Conservation (phyloP, 305 asterid genomes). For the Fraxinus floribunda region DNA sequence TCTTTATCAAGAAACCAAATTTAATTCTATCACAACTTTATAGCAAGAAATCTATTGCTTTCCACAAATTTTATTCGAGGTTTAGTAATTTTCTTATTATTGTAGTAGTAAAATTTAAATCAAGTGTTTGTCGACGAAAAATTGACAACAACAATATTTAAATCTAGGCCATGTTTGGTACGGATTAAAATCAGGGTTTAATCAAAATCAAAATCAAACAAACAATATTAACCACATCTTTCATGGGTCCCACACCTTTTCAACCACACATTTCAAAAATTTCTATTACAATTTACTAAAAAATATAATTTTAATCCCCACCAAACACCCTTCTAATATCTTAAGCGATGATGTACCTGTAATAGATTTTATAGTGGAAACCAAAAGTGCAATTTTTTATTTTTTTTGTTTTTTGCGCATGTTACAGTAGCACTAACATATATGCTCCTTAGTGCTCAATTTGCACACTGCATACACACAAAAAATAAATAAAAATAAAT, state of each 20-base stretch:
- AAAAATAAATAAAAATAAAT: too few species aligned
- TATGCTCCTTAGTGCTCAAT: conserved; percentile 19
- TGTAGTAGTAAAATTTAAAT: neutral
- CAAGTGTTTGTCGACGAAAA: neutral
- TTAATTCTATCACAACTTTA: neutral
- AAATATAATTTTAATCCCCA: too few species aligned
- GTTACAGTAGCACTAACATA: conserved; percentile 39
- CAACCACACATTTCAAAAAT: too few species aligned
- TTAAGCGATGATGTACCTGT: too few species aligned
- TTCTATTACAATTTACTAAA: too few species aligned
- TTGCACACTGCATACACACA: neutral
- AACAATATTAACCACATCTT: too few species aligned
- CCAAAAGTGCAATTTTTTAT: conserved; percentile 10
- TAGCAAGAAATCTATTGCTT: neutral
- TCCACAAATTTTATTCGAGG: neutral
- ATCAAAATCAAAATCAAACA: too few species aligned
- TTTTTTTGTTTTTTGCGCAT: conserved; percentile 22
- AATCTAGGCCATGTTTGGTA: too few species aligned
- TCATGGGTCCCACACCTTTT: too few species aligned
- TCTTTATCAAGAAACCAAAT: neutral
- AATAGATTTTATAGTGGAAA: conserved; percentile 3
- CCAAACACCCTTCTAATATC: too few species aligned
- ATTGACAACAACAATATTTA: neutral
- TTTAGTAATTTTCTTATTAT: neutral
- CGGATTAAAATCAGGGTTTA: too few species aligned